These are phyloP conservation scores for Evernia prunastri DNA, from an alignment of 495 filamentous ascomycete genomes.

Conservation along the genomic window DNA sequence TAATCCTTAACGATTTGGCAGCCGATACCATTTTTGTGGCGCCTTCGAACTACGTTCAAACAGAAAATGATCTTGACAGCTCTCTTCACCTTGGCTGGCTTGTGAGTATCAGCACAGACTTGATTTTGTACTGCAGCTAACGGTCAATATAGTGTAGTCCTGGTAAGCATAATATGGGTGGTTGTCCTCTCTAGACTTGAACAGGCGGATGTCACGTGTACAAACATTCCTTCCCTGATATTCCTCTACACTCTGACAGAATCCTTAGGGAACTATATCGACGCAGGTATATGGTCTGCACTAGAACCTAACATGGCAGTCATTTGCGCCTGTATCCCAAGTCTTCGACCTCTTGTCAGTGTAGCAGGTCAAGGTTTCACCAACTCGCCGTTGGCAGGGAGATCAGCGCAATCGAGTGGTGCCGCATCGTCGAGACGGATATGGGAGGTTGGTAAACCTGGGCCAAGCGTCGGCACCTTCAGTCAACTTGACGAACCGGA, in stretches of 20 bases:
- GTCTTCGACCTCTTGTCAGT: slow-evolving; percentile 45
- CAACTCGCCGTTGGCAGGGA: slow-evolving; percentile 3
- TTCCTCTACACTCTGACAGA: not conserved
- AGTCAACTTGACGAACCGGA: slow-evolving; percentile 17
- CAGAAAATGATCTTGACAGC: slow-evolving; percentile 21
- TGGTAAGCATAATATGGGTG: slow-evolving; percentile 23
- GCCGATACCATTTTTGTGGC: slow-evolving; percentile 25
- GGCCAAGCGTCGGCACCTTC: slow-evolving; percentile 8
- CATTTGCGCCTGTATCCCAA: slow-evolving; percentile 52
- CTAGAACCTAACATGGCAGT: slow-evolving; percentile 53
- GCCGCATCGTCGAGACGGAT: slow-evolving; percentile 8
- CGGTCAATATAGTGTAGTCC: slow-evolving; percentile 13
- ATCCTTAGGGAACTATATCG: slow-evolving; percentile 46
- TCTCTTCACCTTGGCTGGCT: slow-evolving; percentile 23
- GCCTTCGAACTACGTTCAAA: slow-evolving; percentile 16
- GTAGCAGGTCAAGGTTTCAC: slow-evolving; percentile 27
- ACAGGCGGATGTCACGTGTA: slow-evolving; percentile 19
- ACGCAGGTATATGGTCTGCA: slow-evolving; percentile 52
- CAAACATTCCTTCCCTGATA: no score
- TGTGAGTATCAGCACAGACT: slow-evolving; percentile 11
- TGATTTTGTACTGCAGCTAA: not conserved
- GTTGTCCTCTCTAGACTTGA: slow-evolving; percentile 21
- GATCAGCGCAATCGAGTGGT: not conserved
- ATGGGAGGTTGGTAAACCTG: not conserved
- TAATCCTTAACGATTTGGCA: slow-evolving; percentile 4